Base-by-base conservation (phyloP, 371 early-diverging fungal species). In the Rhizopus delemar region DNA sequence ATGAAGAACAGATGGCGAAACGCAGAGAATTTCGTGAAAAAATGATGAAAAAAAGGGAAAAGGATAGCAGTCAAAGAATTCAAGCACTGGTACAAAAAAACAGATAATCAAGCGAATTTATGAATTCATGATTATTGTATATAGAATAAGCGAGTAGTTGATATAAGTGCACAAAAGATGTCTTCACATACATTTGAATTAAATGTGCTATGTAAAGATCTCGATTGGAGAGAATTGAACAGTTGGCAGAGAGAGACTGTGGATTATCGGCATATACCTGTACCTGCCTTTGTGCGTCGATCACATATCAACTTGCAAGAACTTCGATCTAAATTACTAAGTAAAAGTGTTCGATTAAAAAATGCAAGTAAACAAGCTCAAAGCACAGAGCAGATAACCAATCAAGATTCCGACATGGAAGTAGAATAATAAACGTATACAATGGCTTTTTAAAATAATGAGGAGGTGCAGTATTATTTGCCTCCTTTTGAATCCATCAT, bases 91-190 rank as follows among this genome's bases (percentile, higher is more conserved):
- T 59, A 60, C 57, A 39, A 43, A 29, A 35, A 16, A 35, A 43
- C n/a, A 43, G 15, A 43, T 5, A 5, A 8, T 4, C 7, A 32
- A 9, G 22, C n/a, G 3, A 48, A 48, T 29, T 8, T 48, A 31
- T 28, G 34, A 35, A 33, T 34, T 13, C 8, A 46, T 22, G 3
- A 46, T 15, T 46, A 13, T 46, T 51, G 3, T n/a, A 15, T 34
- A 33, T 61, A 67, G 71, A 56, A 62, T 41, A 32, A 51, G 4
- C 16, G 55, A 15, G 36, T 46, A 13, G 59, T 67, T 36, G 68
- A 75, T 56, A 76, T 76, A 39, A 76, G 76, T 62, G 54, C 56
- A 43, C 70, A 76, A 60, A 76, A 76, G 49, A 57, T 73, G 61
- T 28, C 33, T 16, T 69, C 70, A 41, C 38, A 57, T 9, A 16